Evolutionary conservation across 2,329 filamentous ascomycete genomes (phyloP).

Genomic region (Orbilia oligospora): DNA sequence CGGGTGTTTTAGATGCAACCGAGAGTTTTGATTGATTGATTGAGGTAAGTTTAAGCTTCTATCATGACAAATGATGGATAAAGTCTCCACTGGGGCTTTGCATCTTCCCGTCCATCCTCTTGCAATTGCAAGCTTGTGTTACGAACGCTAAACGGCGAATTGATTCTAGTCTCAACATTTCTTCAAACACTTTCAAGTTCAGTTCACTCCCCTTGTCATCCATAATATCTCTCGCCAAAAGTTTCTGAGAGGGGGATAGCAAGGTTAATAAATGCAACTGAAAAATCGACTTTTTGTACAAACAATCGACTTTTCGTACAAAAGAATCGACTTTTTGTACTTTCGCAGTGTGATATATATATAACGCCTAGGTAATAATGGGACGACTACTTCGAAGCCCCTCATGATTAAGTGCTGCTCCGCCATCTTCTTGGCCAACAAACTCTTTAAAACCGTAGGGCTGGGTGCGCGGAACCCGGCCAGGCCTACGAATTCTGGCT

Average conservation of each 20-base stretch:
- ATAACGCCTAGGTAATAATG: no score
- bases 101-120: slow-evolving; percentile 37
- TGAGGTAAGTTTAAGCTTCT: slow-evolving; percentile 41
- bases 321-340: slow-evolving; percentile 6
- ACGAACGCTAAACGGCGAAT: slow-evolving; percentile 54
- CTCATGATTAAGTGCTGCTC: slow-evolving; percentile 33
- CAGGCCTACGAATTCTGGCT: slow-evolving; percentile 23
- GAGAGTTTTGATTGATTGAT: slow-evolving; percentile 19
- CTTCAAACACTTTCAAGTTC: background rate
- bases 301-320: slow-evolving; percentile 24
- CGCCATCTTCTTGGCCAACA: slow-evolving; percentile 41
- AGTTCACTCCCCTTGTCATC: background rate
- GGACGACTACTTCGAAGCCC: slow-evolving; percentile 5
- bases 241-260: slow-evolving; percentile 39
- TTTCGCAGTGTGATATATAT: slow-evolving; percentile 16
- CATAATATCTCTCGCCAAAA: slow-evolving; percentile 22
- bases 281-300: slow-evolving; percentile 40
- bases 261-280: slow-evolving; percentile 51
- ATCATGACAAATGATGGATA: slow-evolving; percentile 54
- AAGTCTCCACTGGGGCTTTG: slow-evolving; percentile 54
- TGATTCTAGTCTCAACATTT: slow-evolving; percentile 6
- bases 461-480: slow-evolving; percentile 35
- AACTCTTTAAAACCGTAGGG: slow-evolving; percentile 27
- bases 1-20: slow-evolving; percentile 16
- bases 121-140: no score